A percentile compares a stretch with the other conserved stretches of the same genome.
These are phyloP conservation scores for Aaosphaeria pasadenensis DNA, from an alignment of 2,329 filamentous ascomycete species.

Conservation along the genomic window DNA sequence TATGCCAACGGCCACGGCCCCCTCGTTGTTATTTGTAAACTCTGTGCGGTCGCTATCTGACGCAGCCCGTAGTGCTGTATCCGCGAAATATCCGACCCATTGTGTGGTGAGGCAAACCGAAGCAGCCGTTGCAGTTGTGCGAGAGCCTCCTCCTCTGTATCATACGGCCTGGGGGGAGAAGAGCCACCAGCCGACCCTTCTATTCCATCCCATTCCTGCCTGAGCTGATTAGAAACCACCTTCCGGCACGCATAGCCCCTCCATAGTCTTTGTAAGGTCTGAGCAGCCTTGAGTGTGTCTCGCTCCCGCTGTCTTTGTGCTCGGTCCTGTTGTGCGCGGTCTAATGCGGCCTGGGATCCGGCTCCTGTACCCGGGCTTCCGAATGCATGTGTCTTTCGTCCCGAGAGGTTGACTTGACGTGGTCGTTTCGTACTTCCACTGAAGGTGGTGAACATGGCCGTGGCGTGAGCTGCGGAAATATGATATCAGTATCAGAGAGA, in stretches of 20 bases:
- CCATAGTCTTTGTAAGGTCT: constrained; percentile 76
- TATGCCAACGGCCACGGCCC: constrained; percentile 43
- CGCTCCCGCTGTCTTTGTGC: constrained; percentile 77
- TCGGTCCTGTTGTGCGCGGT: constrained; percentile 83
- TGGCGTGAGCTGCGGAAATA: neutral
- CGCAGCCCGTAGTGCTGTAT: constrained; percentile 40
- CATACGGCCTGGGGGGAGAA: constrained; percentile 25
- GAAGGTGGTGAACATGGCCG: constrained; percentile 83
- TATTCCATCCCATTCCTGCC: constrained; percentile 28
- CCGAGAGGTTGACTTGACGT: constrained; percentile 91
- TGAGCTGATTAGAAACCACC: constrained; percentile 54
- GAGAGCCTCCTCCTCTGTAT: constrained; percentile 37
- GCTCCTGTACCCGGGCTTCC: constrained; percentile 56
- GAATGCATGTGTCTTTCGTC: constrained; percentile 78
- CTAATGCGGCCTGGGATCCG: constrained; percentile 73
- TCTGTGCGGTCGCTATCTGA: constrained; percentile 30
- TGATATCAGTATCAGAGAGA: neutral
- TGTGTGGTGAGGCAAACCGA: constrained; percentile 40
- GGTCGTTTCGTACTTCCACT: constrained; percentile 81
- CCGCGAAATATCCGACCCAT: constrained; percentile 38
- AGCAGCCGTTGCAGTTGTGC: constrained; percentile 42
- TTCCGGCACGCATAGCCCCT: constrained; percentile 68
- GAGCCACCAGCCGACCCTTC: constrained; percentile 26
- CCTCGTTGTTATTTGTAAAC: constrained; percentile 14
- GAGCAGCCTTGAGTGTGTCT: constrained; percentile 70